These are phyloP conservation scores for Claviceps sp. DNA, from an alignment of 2,329 filamentous ascomycete genomes.

Conservation along the genomic window DNA sequence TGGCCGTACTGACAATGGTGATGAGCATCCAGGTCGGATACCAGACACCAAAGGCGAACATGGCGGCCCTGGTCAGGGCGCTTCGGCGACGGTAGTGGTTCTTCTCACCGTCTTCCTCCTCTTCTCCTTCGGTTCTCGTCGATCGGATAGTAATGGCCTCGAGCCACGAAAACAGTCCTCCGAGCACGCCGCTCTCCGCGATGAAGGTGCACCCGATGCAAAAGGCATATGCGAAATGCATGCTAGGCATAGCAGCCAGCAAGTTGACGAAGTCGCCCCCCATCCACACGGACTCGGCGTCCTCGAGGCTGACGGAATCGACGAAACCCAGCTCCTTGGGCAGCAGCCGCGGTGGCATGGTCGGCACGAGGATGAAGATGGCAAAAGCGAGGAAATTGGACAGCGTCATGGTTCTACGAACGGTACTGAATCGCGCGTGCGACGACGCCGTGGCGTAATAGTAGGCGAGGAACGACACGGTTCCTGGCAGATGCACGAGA, in stretches of 20 bases:
- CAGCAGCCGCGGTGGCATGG: constrained; percentile 43
- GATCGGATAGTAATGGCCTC: not conserved
- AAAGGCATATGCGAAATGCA: constrained; percentile 43
- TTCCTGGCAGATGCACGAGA: constrained; percentile 60
- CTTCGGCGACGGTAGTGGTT: constrained; percentile 11
- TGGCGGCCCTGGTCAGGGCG: constrained; percentile 7
- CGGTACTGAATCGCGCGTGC: constrained; percentile 37
- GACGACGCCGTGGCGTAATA: constrained; percentile 55
- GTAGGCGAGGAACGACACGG: constrained; percentile 47
- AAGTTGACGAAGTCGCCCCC: constrained; percentile 37
- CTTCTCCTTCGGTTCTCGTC: constrained; percentile 3
- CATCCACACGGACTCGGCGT: constrained; percentile 16
- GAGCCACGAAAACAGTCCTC: constrained; percentile 15
- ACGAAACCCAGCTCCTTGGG: constrained; percentile 42
- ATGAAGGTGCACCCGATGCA: constrained; percentile 37
- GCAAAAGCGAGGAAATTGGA: constrained; percentile 42
- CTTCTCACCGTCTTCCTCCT: constrained; percentile 6
- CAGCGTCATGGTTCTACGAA: constrained; percentile 40
- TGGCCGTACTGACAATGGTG: constrained; percentile 47
- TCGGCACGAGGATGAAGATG: constrained; percentile 42
- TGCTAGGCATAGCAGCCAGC: constrained; percentile 42
- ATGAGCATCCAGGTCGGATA: constrained; percentile 40
- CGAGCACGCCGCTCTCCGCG: constrained; percentile 35
- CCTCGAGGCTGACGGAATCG: constrained; percentile 35
- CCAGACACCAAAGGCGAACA: constrained; percentile 28